Evolutionary conservation across 75 land plant species (phyloP).

Genomic region (Pseudotsuga menziesii): DNA sequence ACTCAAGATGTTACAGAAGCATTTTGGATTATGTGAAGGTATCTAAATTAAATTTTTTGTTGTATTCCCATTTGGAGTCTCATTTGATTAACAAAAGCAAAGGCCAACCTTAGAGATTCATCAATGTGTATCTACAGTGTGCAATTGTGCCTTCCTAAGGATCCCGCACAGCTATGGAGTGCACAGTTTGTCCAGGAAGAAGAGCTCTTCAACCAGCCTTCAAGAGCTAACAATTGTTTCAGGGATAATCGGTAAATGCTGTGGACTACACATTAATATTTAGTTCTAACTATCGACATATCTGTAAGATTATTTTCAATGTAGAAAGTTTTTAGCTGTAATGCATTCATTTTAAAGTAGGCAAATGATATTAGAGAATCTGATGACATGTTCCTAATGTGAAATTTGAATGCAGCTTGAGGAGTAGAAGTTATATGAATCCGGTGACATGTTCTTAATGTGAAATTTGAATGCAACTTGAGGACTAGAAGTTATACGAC

Average conservation of each 20-base stretch:
- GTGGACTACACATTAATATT: background rate
- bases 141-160: conserved; percentile 78
- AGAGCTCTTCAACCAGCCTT: conserved; percentile 74
- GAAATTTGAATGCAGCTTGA: background rate
- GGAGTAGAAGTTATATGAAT: no score
- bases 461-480: no score
- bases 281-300: background rate
- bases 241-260: conserved; percentile 75
- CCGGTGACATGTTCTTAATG: no score
- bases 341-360: background rate
- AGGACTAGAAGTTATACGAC: background rate
- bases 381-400: background rate
- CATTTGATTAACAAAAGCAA: conserved; percentile 47
- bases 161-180: conserved; percentile 81
- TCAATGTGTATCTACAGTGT: conserved; percentile 87
- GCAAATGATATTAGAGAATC: background rate
- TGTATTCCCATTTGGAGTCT: background rate
- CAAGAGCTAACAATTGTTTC: conserved; percentile 66
- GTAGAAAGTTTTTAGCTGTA: background rate
- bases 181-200: conserved; percentile 79
- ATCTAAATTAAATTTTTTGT: no score
- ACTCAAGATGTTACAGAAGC: no score
- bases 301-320: background rate
- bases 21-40: no score
- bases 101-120: conserved; percentile 43